These are phyloP conservation scores for Kodamaea kaohsiungensis DNA, from an alignment of 805 yeast species.

Conservation along the genomic window DNA sequence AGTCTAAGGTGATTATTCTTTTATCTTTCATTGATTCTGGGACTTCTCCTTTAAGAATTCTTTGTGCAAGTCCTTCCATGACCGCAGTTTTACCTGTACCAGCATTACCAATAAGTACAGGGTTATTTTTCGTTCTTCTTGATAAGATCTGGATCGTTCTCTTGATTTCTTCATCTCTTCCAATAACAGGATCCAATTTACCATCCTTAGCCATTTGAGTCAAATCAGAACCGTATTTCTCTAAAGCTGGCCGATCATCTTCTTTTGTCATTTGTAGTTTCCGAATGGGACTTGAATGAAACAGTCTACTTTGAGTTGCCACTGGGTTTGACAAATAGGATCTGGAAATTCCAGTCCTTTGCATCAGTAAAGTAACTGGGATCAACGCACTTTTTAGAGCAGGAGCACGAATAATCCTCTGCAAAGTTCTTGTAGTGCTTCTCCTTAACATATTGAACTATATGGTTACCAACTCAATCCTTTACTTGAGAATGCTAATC, in stretches of 20 bases:
- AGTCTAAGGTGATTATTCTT: conserved; percentile 77
- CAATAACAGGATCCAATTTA: conserved; percentile 93
- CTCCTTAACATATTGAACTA: background rate
- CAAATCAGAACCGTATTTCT: conserved; percentile 81
- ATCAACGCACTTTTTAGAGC: background rate
- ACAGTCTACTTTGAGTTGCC: conserved; percentile 10
- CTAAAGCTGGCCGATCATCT: conserved; percentile 70
- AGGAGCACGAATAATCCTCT: background rate
- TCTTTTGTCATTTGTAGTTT: conserved; percentile 42
- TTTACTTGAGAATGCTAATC: background rate
- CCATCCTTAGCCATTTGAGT: conserved; percentile 88
- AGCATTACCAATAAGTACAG: conserved; percentile 92
- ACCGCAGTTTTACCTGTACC: conserved; percentile 98
- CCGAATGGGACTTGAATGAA: conserved; percentile 23
- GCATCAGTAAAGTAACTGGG: background rate
- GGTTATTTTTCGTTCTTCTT: conserved; percentile 92
- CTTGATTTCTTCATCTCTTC: conserved; percentile 92
- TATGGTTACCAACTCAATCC: background rate
- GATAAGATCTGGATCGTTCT: conserved; percentile 91
- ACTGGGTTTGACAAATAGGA: background rate
- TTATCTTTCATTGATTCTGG: conserved; percentile 93
- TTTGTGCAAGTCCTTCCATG: conserved; percentile 94
- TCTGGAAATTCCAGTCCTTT: background rate
- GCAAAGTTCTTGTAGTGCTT: background rate
- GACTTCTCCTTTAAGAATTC: conserved; percentile 88